phyloP scores from a whole-genome alignment of 495 filamentous ascomycete species.

The Lasiosphaeriaceae sp. region DNA sequence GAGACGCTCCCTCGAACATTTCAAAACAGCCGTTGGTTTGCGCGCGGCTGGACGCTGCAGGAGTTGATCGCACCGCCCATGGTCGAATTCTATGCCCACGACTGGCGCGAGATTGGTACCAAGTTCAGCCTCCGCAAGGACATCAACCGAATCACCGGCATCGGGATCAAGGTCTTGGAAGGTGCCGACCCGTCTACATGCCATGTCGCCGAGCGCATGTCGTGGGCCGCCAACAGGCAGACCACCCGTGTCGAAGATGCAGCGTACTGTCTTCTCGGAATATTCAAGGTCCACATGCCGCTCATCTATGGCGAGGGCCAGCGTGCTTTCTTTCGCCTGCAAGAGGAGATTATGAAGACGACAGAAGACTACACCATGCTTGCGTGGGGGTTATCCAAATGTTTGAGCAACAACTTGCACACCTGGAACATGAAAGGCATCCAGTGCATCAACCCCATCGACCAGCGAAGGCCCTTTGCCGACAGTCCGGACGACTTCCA shows the following conservation, averaged over 20 bases:
- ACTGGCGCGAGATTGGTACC: conserved; percentile 4
- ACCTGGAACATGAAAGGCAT: neutral
- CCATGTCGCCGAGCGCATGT: conserved; percentile 20
- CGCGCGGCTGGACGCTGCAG: neutral
- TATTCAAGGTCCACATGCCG: conserved; percentile 18
- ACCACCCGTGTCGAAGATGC: conserved; percentile 12
- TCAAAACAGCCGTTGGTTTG: conserved; percentile 5
- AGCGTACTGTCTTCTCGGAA: conserved; percentile 15
- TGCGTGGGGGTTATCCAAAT: conserved; percentile 19
- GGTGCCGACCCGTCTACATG: conserved; percentile 21
- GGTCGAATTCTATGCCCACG: neutral
- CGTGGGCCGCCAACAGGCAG: conserved; percentile 9
- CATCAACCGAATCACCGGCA: conserved; percentile 18
- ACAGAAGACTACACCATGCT: conserved; percentile 30
- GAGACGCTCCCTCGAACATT: conserved; percentile 23
- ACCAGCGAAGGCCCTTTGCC: conserved; percentile 13
- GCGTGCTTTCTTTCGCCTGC: conserved; percentile 18
- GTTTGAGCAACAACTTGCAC: conserved; percentile 3
- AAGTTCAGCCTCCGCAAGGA: conserved; percentile 18
- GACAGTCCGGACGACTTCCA: conserved; percentile 22
- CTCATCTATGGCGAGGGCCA: conserved; percentile 15
- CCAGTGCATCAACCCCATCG: neutral
- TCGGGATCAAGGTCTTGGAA: conserved; percentile 17
- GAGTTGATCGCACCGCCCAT: neutral
- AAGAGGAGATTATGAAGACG: conserved; percentile 28